phyloP scores from a whole-genome alignment of 306 rosid species.

The Astragalus membranaceus region DNA sequence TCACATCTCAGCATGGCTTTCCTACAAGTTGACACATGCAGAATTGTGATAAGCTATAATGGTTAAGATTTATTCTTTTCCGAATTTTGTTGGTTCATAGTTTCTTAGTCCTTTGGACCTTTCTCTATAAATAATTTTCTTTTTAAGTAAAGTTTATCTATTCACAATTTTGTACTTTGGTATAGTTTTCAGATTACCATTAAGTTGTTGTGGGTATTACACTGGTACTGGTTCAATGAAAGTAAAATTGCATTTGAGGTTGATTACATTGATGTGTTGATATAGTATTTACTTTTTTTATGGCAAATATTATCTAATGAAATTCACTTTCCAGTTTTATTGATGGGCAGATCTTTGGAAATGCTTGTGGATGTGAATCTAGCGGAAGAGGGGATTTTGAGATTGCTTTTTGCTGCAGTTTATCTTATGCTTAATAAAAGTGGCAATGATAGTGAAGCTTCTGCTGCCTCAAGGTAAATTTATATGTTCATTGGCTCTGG shows the following conservation, averaged over 20 bases:
- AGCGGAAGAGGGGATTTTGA: slow-evolving; percentile 82
- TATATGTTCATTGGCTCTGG: slow-evolving; percentile 12
- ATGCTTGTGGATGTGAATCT: slow-evolving; percentile 84
- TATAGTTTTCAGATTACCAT: slow-evolving; percentile 1
- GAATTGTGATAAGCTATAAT: not conserved
- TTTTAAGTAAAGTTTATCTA: not conserved
- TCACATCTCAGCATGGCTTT: not conserved
- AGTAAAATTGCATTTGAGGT: slow-evolving; percentile 13
- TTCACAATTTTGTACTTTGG: not conserved
- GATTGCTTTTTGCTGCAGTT: slow-evolving; percentile 79
- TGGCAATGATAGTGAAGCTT: slow-evolving; percentile 75
- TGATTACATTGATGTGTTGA: slow-evolving; percentile 3
- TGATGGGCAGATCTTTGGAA: slow-evolving; percentile 83
- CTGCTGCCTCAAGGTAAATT: slow-evolving; percentile 86
- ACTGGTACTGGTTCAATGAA: slow-evolving; percentile 11
- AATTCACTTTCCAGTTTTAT: slow-evolving; percentile 47
- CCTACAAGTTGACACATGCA: not conserved
- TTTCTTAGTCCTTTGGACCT: not conserved
- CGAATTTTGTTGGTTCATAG: not conserved
- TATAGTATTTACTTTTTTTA: slow-evolving; percentile 14
- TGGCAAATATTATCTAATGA: slow-evolving; percentile 41
- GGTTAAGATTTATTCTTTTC: not conserved
- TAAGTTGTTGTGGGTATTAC: not conserved
- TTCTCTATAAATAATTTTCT: slow-evolving; percentile 1
- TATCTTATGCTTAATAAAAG: slow-evolving; percentile 69